These are phyloP conservation scores for Melampsora americana DNA, from an alignment of 1,284 basidiomycete species.

Conservation along the genomic window DNA sequence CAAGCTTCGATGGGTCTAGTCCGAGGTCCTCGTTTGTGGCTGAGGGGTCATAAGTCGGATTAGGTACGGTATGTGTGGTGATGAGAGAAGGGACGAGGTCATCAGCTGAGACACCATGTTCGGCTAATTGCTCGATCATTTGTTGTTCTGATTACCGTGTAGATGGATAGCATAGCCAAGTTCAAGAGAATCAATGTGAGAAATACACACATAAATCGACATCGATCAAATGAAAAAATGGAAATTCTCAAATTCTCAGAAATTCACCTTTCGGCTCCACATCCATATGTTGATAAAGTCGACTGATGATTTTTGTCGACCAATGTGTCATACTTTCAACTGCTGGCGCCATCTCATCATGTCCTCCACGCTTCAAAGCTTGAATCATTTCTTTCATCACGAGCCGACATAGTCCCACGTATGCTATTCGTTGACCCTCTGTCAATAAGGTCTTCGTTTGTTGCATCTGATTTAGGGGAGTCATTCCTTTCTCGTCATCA, in stretches of 20 bases:
- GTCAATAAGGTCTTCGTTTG: constrained; percentile 88
- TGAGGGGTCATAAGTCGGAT: constrained; percentile 86
- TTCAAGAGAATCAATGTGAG: not conserved
- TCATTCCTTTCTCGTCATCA: constrained; percentile 94
- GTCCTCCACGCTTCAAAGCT: constrained; percentile 51
- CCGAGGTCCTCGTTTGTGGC: constrained; percentile 52
- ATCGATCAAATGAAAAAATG: constrained; percentile 8
- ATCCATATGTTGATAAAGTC: constrained; percentile 96
- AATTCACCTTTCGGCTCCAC: constrained; percentile 76
- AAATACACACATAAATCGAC: not conserved
- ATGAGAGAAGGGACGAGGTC: constrained; percentile 87
- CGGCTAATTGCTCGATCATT: constrained; percentile 87
- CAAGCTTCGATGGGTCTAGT: not conserved
- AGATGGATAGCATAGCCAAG: constrained; percentile 1
- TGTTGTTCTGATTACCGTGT: constrained; percentile 70
- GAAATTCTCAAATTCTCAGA: constrained; percentile 14
- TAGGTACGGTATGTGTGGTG: constrained; percentile 90
- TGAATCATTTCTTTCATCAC: constrained; percentile 73
- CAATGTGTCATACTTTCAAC: constrained; percentile 76
- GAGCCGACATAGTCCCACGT: constrained; percentile 84
- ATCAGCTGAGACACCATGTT: constrained; percentile 78
- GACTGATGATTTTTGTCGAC: constrained; percentile 90
- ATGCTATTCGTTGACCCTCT: constrained; percentile 89
- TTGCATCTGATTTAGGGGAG: constrained; percentile 94
- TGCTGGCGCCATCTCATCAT: constrained; percentile 66